A percentile compares a stretch with the other conserved stretches of the same genome.
Evolutionary conservation across 495 filamentous ascomycete species (phyloP).

Genomic region (Margaritispora aquatica): DNA sequence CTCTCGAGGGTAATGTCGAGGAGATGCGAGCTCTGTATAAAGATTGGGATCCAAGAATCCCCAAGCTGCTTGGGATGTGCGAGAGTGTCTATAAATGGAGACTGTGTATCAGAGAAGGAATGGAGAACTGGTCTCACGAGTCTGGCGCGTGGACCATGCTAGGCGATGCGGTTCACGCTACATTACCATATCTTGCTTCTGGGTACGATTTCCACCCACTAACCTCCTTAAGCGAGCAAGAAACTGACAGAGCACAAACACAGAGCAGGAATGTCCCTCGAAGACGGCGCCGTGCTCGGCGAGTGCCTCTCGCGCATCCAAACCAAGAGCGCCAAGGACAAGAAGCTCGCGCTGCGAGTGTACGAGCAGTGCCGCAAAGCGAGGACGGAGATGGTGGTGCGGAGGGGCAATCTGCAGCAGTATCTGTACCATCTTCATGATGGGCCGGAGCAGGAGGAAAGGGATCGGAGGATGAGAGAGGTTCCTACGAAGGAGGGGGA

Average conservation of each 20-base stretch:
- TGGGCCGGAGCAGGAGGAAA: constrained; percentile 42
- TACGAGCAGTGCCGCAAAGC: constrained; percentile 52
- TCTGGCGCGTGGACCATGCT: constrained; percentile 52
- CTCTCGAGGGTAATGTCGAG: constrained; percentile 49
- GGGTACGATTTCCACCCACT: neutral
- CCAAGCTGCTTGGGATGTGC: constrained; percentile 41
- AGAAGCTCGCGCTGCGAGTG: constrained; percentile 37
- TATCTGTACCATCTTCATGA: constrained; percentile 51
- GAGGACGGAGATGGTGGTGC: constrained; percentile 44
- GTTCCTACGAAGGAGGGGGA: constrained; percentile 36
- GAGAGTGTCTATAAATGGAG: constrained; percentile 61
- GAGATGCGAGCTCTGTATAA: constrained; percentile 60
- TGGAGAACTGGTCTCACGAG: constrained; percentile 52
- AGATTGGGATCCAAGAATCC: constrained; percentile 53
- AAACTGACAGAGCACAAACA: neutral
- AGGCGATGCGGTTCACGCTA: constrained; percentile 66
- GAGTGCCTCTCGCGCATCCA: constrained; percentile 28
- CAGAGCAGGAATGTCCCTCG: constrained; percentile 29
- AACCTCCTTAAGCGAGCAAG: neutral
- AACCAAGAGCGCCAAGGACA: constrained; percentile 28
- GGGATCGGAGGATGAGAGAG: constrained; percentile 40
- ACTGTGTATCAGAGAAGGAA: constrained; percentile 50
- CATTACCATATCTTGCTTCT: constrained; percentile 51
- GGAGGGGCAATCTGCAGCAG: constrained; percentile 44
- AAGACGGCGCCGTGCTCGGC: constrained; percentile 40